These are phyloP conservation scores for Xylaria sp. DNA, from an alignment of 2,329 filamentous ascomycete genomes.

Conservation along the genomic window DNA sequence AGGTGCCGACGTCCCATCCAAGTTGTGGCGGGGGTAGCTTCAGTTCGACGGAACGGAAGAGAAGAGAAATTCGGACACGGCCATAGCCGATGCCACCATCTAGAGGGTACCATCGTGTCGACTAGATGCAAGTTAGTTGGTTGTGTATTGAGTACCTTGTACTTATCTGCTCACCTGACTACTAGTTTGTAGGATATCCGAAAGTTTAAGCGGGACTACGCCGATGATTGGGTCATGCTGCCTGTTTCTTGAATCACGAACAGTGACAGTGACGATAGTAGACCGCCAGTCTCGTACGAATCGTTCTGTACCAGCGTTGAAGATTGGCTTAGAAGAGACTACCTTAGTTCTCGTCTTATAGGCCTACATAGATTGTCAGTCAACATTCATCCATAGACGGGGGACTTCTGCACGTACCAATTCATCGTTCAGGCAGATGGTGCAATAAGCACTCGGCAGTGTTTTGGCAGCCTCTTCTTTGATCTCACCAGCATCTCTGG, in stretches of 20 bases:
- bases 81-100: conserved; percentile 95
- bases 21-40: conserved; percentile 84
- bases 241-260: conserved; percentile 87
- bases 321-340: conserved; percentile 93
- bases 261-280: conserved; percentile 83
- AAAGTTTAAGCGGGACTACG: conserved; percentile 86
- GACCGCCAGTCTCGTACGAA: conserved; percentile 96
- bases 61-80: conserved; percentile 83
- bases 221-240: conserved; percentile 96
- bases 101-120: conserved; percentile 90
- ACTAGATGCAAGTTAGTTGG: conserved; percentile 42
- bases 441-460: conserved; percentile 92
- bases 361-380: conserved; percentile 53
- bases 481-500: conserved; percentile 83
- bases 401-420: conserved; percentile 58
- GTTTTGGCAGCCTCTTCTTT: conserved; percentile 84
- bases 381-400: conserved; percentile 22
- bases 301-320: conserved; percentile 93
- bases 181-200: conserved; percentile 85
- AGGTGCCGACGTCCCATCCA: conserved; percentile 95
- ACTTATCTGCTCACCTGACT: conserved; percentile 66
- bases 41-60: conserved; percentile 91
- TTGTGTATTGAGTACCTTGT: background rate
- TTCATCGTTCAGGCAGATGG: conserved; percentile 88
- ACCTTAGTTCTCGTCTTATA: conserved; percentile 97